Evolutionary conservation across 139 green algal species (phyloP).

Genomic region (Closterium sp.): DNA sequence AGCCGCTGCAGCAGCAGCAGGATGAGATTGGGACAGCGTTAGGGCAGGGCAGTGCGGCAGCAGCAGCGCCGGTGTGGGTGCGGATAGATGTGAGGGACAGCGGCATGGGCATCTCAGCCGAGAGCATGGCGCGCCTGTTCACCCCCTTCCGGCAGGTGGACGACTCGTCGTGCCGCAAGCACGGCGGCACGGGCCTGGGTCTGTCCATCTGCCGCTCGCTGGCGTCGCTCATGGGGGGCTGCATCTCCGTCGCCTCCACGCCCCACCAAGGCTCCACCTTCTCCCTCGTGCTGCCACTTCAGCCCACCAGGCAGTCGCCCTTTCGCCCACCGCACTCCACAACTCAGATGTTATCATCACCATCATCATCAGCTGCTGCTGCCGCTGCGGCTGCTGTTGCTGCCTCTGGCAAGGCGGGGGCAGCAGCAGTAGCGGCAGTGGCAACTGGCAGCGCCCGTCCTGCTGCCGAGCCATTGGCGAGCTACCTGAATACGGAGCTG

Average conservation of each 20-base stretch:
- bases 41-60: too few species aligned
- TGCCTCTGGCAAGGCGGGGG: neutral
- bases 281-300: neutral
- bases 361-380: neutral
- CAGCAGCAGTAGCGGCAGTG: neutral
- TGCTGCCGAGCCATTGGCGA: neutral
- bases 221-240: neutral
- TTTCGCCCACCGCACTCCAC: neutral
- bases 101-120: conserved; percentile 61
- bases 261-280: conserved; percentile 5
- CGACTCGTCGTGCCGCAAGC: conserved; percentile 64
- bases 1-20: neutral
- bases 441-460: neutral
- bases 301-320: neutral
- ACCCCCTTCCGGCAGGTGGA: conserved; percentile 60
- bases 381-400: neutral
- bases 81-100: conserved; percentile 59
- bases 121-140: conserved; percentile 50
- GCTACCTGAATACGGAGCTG: neutral
- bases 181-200: conserved; percentile 71
- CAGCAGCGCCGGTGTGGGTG: neutral
- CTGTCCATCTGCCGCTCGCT: conserved; percentile 43
- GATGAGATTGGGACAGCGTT: neutral
- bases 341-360: neutral
- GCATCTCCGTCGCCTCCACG: neutral